A percentile compares a stretch with the other conserved stretches of the same genome.
These are phyloP conservation scores for Myrmaecium sp. DNA, from an alignment of 2,329 filamentous ascomycete species.

Conservation along the genomic window DNA sequence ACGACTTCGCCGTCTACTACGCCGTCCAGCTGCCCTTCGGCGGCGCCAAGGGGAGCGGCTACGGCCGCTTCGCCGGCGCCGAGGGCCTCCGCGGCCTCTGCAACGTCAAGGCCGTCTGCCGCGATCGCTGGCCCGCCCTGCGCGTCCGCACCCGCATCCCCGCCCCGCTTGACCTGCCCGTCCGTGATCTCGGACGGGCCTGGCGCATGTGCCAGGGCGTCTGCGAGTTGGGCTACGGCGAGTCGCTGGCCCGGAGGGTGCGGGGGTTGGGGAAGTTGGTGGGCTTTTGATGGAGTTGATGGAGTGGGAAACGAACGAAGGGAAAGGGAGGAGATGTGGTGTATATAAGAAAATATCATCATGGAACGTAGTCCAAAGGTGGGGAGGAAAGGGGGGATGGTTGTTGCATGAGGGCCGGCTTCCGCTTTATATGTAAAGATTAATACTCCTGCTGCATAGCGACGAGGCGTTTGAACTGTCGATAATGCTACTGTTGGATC, in stretches of 20 bases:
- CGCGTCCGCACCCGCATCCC: constrained; percentile 68
- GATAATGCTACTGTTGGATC: no score
- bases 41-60: constrained; percentile 71
- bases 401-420: no score
- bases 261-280: constrained; percentile 21
- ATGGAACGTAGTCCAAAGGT: no score
- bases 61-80: constrained; percentile 80
- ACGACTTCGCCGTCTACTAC: constrained; percentile 90
- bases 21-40: constrained; percentile 91
- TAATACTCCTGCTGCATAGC: no score
- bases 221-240: constrained; percentile 32
- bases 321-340: no score
- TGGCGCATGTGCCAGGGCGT: constrained; percentile 28
- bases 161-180: constrained; percentile 62
- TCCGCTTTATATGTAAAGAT: no score
- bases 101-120: constrained; percentile 74
- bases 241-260: constrained; percentile 18
- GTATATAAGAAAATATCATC: no score
- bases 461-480: no score
- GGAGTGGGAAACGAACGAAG: no score
- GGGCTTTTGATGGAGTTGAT: constrained; percentile 5
- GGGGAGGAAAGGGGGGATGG: no score
- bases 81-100: constrained; percentile 75
- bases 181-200: constrained; percentile 25
- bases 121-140: constrained; percentile 45